A percentile compares a stretch with the other conserved stretches of the same genome.
Evolutionary conservation across 441 rosid species (phyloP).

Genomic region (Aleurites moluccanus): DNA sequence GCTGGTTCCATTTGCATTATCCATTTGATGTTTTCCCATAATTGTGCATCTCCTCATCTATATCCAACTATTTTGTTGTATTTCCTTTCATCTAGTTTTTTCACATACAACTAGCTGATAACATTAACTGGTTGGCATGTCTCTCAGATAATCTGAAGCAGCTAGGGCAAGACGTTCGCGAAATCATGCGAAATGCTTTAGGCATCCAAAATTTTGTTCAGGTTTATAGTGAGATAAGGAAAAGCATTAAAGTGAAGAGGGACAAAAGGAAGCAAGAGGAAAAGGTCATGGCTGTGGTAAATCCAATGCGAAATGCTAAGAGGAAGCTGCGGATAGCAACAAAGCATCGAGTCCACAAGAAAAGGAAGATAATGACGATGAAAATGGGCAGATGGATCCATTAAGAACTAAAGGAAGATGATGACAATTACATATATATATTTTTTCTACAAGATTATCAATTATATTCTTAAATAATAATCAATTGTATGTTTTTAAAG

Average conservation of each 20-base stretch:
- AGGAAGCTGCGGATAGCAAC: conserved; percentile 78
- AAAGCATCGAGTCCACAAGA: conserved; percentile 80
- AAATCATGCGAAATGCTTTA: conserved; percentile 44
- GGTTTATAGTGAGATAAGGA: conserved; percentile 62
- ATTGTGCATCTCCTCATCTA: too few relatives aligned
- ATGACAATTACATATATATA: too few relatives aligned
- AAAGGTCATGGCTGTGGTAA: conserved; percentile 83
- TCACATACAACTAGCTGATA: background rate
- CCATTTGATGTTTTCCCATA: background rate
- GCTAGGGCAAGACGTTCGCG: conserved; percentile 67
- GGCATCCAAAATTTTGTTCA: conserved; percentile 63
- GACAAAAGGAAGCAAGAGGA: conserved; percentile 80
- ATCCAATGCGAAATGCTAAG: conserved; percentile 80
- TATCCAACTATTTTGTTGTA: background rate
- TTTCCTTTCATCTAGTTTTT: background rate
- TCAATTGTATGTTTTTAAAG: too few relatives aligned
- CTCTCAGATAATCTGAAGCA: conserved; percentile 65
- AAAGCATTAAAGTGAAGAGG: conserved; percentile 56
- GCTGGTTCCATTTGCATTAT: background rate
- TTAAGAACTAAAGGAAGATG: background rate
- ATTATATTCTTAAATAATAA: too few relatives aligned
- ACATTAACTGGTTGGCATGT: conserved; percentile 1
- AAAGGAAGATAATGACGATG: conserved; percentile 67
- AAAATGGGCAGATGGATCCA: conserved; percentile 46
- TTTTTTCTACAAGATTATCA: too few relatives aligned